Evolutionary conservation across 2,329 filamentous ascomycete genomes (phyloP).

Genomic region (Nannizzia gypsea): DNA sequence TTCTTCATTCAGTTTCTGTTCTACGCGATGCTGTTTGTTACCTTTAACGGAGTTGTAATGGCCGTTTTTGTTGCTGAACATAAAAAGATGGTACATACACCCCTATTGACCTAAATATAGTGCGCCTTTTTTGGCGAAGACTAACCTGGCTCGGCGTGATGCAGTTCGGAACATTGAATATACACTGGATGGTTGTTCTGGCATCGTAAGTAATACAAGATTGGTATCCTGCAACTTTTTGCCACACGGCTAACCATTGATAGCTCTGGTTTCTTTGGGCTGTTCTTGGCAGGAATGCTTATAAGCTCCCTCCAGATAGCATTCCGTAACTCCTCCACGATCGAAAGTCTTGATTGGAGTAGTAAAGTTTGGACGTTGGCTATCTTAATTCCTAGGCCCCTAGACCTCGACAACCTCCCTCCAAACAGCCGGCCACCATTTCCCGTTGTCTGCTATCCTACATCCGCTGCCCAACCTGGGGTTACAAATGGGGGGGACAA

Average conservation of each 20-base stretch:
- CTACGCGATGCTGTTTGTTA: conserved; percentile 59
- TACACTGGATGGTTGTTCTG: conserved; percentile 54
- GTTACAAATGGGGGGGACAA: conserved; percentile 7
- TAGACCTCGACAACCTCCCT: conserved; percentile 27
- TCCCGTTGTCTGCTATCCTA: conserved; percentile 26
- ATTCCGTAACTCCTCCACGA: conserved; percentile 65
- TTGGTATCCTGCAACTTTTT: not conserved
- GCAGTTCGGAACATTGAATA: conserved; percentile 37
- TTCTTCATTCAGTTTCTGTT: conserved; percentile 82
- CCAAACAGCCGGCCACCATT: conserved; percentile 25
- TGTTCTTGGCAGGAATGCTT: conserved; percentile 74
- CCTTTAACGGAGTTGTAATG: conserved; percentile 50
- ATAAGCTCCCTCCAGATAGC: conserved; percentile 58
- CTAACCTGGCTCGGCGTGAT: conserved; percentile 6
- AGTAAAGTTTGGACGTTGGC: conserved; percentile 60
- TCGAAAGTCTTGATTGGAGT: conserved; percentile 59
- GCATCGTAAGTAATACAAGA: conserved; percentile 40
- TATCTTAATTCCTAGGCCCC: conserved; percentile 50
- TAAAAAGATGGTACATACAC: conserved; percentile 36
- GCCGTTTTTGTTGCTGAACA: conserved; percentile 53
- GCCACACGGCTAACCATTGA: conserved; percentile 12
- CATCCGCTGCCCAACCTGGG: conserved; percentile 13
- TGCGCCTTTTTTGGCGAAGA: not conserved
- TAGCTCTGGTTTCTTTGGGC: conserved; percentile 55
- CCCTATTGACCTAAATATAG: no score